Conservation (phyloP, 139 green algal genomes). For the Axilococcus clingmanii region DNA sequence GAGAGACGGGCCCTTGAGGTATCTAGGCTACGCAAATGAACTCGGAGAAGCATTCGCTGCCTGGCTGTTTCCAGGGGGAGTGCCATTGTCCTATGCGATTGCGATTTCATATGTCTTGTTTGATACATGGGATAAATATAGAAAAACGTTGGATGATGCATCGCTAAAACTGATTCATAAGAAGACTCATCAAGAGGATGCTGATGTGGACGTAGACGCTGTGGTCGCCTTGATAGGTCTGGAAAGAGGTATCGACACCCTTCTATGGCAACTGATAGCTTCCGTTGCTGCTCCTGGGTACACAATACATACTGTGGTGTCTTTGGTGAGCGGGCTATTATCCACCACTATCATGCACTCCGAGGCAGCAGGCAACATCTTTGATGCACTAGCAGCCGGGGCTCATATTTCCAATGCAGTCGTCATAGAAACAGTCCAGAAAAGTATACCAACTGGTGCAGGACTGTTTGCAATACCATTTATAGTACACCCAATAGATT, state of each 20-base stretch:
- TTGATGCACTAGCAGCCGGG: background rate
- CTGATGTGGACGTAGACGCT: conserved; percentile 3
- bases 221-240: conserved; percentile 34
- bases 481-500: conserved; percentile 70
- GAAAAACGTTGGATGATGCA: conserved; percentile 33
- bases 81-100: conserved; percentile 54
- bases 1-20: conserved; percentile 54
- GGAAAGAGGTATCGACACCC: conserved; percentile 55
- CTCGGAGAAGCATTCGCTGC: conserved; percentile 63
- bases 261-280: conserved; percentile 64
- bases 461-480: conserved; percentile 57
- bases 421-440: conserved; percentile 31
- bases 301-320: conserved; percentile 67
- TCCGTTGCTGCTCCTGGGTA: conserved; percentile 50
- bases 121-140: conserved; percentile 64
- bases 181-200: background rate
- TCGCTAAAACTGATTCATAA: conserved; percentile 1
- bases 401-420: background rate
- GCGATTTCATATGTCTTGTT: conserved; percentile 63
- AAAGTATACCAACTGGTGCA: conserved; percentile 41
- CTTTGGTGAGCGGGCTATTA: conserved; percentile 26
- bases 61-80: conserved; percentile 52
- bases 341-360: conserved; percentile 9
- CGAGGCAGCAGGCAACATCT: background rate
- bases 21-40: conserved; percentile 72